A percentile compares a stretch with the other conserved stretches of the same genome.
These are phyloP conservation scores for Ogataea neopini DNA, from an alignment of 805 yeast genomes.

Conservation along the genomic window DNA sequence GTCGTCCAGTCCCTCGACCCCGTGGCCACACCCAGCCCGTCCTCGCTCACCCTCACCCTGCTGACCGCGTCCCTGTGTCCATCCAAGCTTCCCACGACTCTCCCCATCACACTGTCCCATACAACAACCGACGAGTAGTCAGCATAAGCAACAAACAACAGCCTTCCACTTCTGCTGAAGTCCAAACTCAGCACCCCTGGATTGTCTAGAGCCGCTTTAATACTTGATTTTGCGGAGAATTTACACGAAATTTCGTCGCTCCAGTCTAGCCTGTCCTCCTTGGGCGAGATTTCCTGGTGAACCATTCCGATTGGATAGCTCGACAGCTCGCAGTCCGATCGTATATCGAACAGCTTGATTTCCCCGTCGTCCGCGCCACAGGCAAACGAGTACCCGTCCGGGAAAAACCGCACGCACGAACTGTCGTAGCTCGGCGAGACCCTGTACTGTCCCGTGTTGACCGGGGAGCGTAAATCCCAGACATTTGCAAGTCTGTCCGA, in stretches of 20 bases:
- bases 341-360: slow-evolving; percentile 67
- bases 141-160: slow-evolving; percentile 73
- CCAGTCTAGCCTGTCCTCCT: slow-evolving; percentile 8
- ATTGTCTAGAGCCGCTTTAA: slow-evolving; percentile 45
- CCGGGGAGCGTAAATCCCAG: slow-evolving; percentile 62
- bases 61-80: slow-evolving; percentile 66
- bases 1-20: slow-evolving; percentile 80
- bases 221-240: slow-evolving; percentile 26
- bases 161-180: slow-evolving; percentile 71
- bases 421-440: slow-evolving; percentile 60
- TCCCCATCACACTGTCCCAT: slow-evolving; percentile 74
- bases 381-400: slow-evolving; percentile 68
- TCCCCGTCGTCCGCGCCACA: slow-evolving; percentile 81
- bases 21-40: slow-evolving; percentile 76
- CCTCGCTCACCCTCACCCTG: slow-evolving; percentile 64
- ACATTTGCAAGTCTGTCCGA: slow-evolving; percentile 67
- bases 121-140: slow-evolving; percentile 66
- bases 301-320: slow-evolving; percentile 36
- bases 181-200: slow-evolving; percentile 76
- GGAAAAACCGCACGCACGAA: slow-evolving; percentile 60
- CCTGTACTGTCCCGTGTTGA: slow-evolving; percentile 43
- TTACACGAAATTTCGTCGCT: slow-evolving; percentile 22
- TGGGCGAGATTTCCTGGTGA: slow-evolving; percentile 13
- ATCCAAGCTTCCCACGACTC: slow-evolving; percentile 62
- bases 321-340: slow-evolving; percentile 72